Percentiles rank a stretch among this genome's conserved stretches.
Evolutionary conservation across 768 basidiomycete genomes (phyloP).

Genomic region (Pulveroboletus sp.): DNA sequence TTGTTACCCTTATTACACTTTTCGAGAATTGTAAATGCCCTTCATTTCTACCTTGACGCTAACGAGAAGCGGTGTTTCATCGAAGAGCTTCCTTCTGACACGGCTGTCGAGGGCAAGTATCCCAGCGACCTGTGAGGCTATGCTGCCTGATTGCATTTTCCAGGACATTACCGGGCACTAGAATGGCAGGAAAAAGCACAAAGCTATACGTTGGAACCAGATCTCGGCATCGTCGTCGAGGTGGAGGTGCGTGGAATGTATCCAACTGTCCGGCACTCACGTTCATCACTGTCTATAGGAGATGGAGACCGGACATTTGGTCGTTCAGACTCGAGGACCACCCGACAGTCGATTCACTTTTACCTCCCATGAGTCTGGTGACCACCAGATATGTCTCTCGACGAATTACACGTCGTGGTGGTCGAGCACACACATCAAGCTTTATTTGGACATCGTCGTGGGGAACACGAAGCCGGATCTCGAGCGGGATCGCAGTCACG

Average conservation of each 20-base stretch:
- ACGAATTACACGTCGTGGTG: conserved; percentile 93
- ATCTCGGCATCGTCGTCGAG: conserved; percentile 85
- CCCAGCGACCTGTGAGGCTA: background rate
- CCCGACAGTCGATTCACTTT: conserved; percentile 93
- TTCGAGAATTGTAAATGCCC: conserved; percentile 54
- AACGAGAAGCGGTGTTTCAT: conserved; percentile 93
- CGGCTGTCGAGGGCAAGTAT: conserved; percentile 83
- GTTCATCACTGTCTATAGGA: conserved; percentile 50
- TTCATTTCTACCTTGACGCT: conserved; percentile 96
- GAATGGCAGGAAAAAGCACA: conserved; percentile 81
- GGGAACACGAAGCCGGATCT: conserved; percentile 81
- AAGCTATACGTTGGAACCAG: conserved; percentile 62
- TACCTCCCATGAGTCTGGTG: conserved; percentile 93
- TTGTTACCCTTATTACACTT: conserved; percentile 38
- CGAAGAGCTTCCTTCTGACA: conserved; percentile 92
- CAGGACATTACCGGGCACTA: conserved; percentile 89
- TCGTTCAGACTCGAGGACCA: conserved; percentile 89
- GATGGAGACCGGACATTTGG: conserved; percentile 70
- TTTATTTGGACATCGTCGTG: conserved; percentile 92
- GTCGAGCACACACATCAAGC: conserved; percentile 79
- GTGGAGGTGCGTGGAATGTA: conserved; percentile 63
- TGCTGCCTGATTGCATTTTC: background rate
- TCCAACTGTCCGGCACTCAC: background rate
- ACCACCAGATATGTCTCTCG: conserved; percentile 95
- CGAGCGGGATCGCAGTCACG: conserved; percentile 84